phyloP scores from a whole-genome alignment of 208 protist genomes.

The Crithidia mellificae region DNA sequence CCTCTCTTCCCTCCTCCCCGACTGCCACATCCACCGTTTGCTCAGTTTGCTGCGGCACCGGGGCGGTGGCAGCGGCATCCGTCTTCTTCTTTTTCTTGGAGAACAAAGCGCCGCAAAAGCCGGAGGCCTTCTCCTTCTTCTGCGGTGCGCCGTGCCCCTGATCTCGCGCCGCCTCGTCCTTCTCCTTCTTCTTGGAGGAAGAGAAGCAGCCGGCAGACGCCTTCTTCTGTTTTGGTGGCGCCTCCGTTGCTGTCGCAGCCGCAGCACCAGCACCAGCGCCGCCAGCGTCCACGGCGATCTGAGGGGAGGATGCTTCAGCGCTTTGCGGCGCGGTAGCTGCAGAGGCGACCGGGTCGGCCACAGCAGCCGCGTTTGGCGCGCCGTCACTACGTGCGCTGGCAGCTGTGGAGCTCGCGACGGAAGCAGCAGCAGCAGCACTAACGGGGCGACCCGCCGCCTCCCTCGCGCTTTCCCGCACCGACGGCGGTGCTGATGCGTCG shows the following conservation, averaged over 20 bases:
- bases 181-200: constrained; percentile 8
- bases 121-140: constrained; percentile 8
- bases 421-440: too few species aligned
- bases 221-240: constrained; percentile 13
- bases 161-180: not conserved
- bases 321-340: not conserved
- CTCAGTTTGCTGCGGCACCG: not conserved
- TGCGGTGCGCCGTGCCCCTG: not conserved
- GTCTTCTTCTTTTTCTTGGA: constrained; percentile 13
- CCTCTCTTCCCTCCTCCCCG: not conserved
- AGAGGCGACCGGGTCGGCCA: not conserved
- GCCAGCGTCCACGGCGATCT: not conserved
- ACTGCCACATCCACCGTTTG: not conserved
- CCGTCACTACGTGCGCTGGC: not conserved
- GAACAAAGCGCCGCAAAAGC: not conserved
- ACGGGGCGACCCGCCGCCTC: too few species aligned
- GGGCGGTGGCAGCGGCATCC: not conserved
- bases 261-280: not conserved
- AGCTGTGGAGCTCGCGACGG: not conserved
- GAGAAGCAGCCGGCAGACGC: not conserved
- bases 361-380: not conserved
- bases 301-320: not conserved
- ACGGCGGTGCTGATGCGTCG: not conserved
- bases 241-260: too few species aligned
- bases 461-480: too few species aligned